Evolutionary conservation across 2,329 filamentous ascomycete genomes (phyloP), one percentile per base, ranked within the genome.

Genomic region (Emericellopsis cladophorae): DNA sequence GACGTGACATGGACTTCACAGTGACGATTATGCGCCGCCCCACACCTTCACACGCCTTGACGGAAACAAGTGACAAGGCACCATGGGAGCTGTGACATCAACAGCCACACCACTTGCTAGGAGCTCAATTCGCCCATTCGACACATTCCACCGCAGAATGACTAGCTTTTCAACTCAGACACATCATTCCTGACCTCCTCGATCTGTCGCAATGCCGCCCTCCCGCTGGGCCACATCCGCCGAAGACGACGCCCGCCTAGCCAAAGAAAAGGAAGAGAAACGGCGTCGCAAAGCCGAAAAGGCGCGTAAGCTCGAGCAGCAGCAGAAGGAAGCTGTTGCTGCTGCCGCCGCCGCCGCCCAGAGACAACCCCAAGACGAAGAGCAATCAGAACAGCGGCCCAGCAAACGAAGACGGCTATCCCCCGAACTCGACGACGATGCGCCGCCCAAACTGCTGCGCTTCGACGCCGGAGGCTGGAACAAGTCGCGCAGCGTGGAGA

Each of bases 211-310:
- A 53, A 72, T 69, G 55, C 58, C 62, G 41, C 79, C 76, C 56
- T 95, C 90, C 39, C 79, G 90, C 61, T 98, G 92, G 92, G 86
- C 84, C 48, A 76, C 88, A 54, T 79, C 83, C 36, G 84, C 85
- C 51, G 85, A 88, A 50, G 88, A 95, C 57, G 77, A 78, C 18
- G 84, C 77, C 35, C 70, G 81, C 34, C 80, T 79, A 42, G 90
- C 83, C 61, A 74, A 70, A 46, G 85, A 92, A 57, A 95, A 90
- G 63, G 87, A 94, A 61, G 83, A 88, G 53, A 94, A 92, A 70
- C 87, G 84, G 62, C 80, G 84, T 39, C 66, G 78, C 39, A 95
- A 92, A 60, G 81, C 79, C 23, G 83, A 89, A 55, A 93, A 88
- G 60, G 82, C 84, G 49, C 79, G 78, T 43, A 76, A 75, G 53